A percentile compares a stretch with the other conserved stretches of the same genome.
These are phyloP conservation scores for Metarhizium sp. DNA, from an alignment of 2,329 filamentous ascomycete genomes.

Conservation along the genomic window DNA sequence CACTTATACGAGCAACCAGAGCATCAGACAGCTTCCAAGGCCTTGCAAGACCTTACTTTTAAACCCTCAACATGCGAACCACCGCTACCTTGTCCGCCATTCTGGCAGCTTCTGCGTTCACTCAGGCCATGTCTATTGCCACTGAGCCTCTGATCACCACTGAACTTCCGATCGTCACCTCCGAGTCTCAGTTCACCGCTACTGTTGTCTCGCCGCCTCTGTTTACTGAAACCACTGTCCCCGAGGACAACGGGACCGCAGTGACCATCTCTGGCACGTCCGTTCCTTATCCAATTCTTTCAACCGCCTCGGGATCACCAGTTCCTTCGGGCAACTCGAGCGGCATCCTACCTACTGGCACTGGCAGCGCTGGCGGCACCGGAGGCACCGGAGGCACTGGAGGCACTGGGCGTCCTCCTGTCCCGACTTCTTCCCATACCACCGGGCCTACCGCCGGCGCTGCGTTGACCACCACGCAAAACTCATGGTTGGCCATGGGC, in stretches of 20 bases:
- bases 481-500: constrained; percentile 7
- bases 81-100: constrained; percentile 7
- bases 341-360: neutral
- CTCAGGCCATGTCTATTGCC: neutral
- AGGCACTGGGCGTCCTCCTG: constrained; percentile 1
- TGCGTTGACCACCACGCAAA: constrained; percentile 1
- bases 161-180: neutral
- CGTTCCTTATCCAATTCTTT: neutral
- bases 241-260: neutral
- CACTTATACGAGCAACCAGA: neutral
- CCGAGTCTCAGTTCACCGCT: neutral
- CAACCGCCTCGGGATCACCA: neutral
- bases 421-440: neutral
- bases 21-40: neutral
- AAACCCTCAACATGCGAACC: constrained; percentile 11
- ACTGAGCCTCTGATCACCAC: neutral
- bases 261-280: neutral
- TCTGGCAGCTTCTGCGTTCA: constrained; percentile 9
- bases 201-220: neutral
- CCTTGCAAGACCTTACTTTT: neutral
- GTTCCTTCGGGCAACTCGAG: constrained; percentile 2
- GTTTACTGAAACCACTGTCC: neutral
- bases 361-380: neutral
- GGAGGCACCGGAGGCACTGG: neutral
- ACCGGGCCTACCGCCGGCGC: constrained; percentile 3